Evolutionary conservation across 805 yeast genomes (phyloP), one percentile per base, ranked within the genome.

Genomic region (Metschnikowia gelsemii): DNA sequence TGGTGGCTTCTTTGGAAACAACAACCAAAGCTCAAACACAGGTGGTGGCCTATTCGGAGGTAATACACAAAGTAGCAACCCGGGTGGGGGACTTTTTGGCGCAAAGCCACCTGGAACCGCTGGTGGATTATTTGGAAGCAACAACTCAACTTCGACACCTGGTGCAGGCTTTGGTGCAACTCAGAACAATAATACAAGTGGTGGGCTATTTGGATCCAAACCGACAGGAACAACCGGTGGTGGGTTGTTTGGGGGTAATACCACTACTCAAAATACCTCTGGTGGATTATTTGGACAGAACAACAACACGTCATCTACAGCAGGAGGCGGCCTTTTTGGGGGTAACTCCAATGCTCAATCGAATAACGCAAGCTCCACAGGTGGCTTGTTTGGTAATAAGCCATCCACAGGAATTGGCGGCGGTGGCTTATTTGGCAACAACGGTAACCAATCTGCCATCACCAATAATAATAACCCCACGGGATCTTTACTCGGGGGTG

Each of bases 211-310:
- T 49, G 66, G 69, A 3, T 35, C 53, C 14, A 50, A 52, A 48
- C 49, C 51, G 17, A 52, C 44, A 35, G 43, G 52, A 18, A 42
- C 47, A 20, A 33, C 55, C 8, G 55, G 56, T 9, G 62, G 63
- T 1, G 56, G 54, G 9, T 40, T 56, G 33, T 51, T 52, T 33
- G 54, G 55, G 11, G 38, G 28, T 26, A 51, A 24, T 18, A 45
- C 37, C 33, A 45, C 35, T 33, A 26, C 42, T 2, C 49, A 40
- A 14, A 37, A 31, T 22, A 35, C 38, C 2, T 29, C 66, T 19
- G 55, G 63, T 21, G 74, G 75, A 3, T 55, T 65, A 25, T 76
- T 76, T 54, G 79, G 79, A 26, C 55, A 61, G 25, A 48, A 35
- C 30, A 46, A 43, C 28, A 43, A 40, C 20, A 33, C 40, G 12